These are phyloP conservation scores for Rhodotorula sp. DNA, from an alignment of 1,284 basidiomycete species.

Conservation along the genomic window DNA sequence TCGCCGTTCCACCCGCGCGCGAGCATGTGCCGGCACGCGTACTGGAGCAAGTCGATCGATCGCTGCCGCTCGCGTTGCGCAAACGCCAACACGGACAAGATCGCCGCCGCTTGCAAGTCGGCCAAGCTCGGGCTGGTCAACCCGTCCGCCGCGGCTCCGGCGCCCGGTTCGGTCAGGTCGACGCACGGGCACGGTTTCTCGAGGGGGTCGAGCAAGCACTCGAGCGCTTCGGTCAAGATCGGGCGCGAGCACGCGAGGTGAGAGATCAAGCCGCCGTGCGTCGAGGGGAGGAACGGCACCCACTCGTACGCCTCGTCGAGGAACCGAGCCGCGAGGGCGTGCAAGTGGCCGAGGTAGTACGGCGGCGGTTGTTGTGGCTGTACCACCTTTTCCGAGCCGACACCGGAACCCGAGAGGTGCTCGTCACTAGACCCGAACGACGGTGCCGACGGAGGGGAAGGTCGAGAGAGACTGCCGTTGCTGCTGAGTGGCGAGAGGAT, in stretches of 20 bases:
- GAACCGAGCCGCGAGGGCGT: slow-evolving; percentile 6
- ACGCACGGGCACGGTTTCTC: background rate
- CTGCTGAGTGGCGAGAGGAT: background rate
- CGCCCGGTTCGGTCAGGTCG: background rate
- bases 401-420: too few species aligned
- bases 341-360: background rate
- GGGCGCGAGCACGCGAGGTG: slow-evolving; percentile 1
- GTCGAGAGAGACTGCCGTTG: slow-evolving; percentile 5
- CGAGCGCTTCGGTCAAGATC: slow-evolving; percentile 3
- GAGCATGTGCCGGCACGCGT: slow-evolving; percentile 7
- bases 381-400: background rate
- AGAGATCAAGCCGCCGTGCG: background rate
- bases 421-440: background rate
- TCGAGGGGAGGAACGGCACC: slow-evolving; percentile 13
- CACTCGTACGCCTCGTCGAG: slow-evolving; percentile 12
- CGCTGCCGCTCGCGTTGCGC: slow-evolving; percentile 1
- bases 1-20: slow-evolving; percentile 12
- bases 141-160: background rate
- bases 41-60: slow-evolving; percentile 11
- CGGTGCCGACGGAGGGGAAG: background rate
- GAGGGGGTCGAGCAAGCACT: slow-evolving; percentile 8
- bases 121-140: background rate
- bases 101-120: slow-evolving; percentile 10
- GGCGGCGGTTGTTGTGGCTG: background rate
- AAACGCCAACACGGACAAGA: slow-evolving; percentile 12